Conservation (phyloP, 345 rosid genomes). For the Noccaea bulbosa region DNA sequence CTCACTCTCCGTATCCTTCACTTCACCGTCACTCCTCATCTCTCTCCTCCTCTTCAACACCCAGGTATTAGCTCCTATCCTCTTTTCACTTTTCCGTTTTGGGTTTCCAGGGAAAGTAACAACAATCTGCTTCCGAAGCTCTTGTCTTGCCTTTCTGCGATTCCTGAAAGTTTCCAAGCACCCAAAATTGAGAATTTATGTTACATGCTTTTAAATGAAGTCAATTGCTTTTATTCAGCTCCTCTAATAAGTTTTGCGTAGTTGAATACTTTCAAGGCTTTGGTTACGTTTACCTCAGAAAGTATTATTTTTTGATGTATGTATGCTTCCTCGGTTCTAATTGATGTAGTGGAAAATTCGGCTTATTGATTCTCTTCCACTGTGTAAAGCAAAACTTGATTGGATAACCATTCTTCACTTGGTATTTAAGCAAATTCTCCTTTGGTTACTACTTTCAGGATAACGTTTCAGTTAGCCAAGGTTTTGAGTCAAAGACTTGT, state of each 20-base stretch:
- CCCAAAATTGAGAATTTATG: conserved; percentile 8
- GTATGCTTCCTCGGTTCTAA: conserved; percentile 8
- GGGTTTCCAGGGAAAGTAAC: neutral
- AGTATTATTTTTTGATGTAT: neutral
- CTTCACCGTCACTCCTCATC: conserved; percentile 32
- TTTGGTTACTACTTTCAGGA: conserved; percentile 47
- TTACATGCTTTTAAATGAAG: conserved; percentile 12
- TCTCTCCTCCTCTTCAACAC: conserved; percentile 44
- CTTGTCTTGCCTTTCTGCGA: neutral
- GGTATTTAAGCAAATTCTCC: neutral
- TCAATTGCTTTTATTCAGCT: conserved; percentile 20
- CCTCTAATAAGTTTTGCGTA: neutral
- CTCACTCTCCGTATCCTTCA: conserved; percentile 20
- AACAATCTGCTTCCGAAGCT: neutral
- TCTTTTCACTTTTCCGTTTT: conserved; percentile 12
- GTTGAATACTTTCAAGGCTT: neutral
- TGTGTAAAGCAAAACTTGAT: conserved; percentile 3
- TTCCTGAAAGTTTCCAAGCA: conserved; percentile 1
- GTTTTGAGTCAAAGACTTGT: conserved; percentile 45
- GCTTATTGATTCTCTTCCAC: conserved; percentile 12
- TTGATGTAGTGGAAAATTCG: neutral
- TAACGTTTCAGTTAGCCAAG: conserved; percentile 48
- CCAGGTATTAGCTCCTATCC: conserved; percentile 50
- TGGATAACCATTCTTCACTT: neutral
- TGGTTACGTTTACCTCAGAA: neutral